Conservation (phyloP, 208 protist species). For the Leishmania arabica region DNA sequence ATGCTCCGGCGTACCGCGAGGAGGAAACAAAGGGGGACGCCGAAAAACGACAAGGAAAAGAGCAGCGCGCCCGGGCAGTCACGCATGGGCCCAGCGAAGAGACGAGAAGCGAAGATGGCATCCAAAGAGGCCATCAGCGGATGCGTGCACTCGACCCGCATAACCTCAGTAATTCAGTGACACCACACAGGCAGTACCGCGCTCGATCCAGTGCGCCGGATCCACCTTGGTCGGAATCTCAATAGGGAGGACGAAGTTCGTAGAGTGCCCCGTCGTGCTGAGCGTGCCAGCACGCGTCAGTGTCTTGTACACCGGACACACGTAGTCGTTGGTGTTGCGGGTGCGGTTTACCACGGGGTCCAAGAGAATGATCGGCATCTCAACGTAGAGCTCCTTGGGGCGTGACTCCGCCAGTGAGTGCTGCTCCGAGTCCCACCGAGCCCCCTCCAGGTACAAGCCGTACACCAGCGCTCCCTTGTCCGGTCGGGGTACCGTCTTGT, state of each 20-base stretch:
- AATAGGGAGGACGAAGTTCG: constrained; percentile 98
- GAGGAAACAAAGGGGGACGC: no score
- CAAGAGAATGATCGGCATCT: constrained; percentile 94
- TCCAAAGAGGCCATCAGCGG: neutral
- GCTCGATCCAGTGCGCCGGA: constrained; percentile 95
- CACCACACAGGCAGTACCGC: constrained; percentile 91
- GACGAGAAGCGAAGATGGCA: neutral
- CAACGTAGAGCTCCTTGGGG: constrained; percentile 95
- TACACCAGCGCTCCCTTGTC: constrained; percentile 89
- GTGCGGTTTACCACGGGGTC: constrained; percentile 76
- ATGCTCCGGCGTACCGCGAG: neutral
- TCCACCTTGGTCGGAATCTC: constrained; percentile 91
- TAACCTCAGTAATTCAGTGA: constrained; percentile 80
- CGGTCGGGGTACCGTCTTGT: constrained; percentile 27
- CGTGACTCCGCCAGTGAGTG: constrained; percentile 90
- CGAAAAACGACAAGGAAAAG: neutral
- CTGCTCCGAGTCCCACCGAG: constrained; percentile 89
- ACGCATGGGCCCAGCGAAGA: neutral
- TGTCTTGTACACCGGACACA: constrained; percentile 98
- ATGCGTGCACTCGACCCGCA: constrained; percentile 6
- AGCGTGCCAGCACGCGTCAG: constrained; percentile 94
- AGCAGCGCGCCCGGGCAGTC: neutral
- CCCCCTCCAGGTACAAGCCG: constrained; percentile 97
- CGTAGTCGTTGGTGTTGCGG: constrained; percentile 74
- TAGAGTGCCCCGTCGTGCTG: constrained; percentile 98